A percentile compares a stretch with the other conserved stretches of the same genome.
Conservation (phyloP, 2,329 filamentous ascomycete genomes). For the Neodidymelliopsis sp. region DNA sequence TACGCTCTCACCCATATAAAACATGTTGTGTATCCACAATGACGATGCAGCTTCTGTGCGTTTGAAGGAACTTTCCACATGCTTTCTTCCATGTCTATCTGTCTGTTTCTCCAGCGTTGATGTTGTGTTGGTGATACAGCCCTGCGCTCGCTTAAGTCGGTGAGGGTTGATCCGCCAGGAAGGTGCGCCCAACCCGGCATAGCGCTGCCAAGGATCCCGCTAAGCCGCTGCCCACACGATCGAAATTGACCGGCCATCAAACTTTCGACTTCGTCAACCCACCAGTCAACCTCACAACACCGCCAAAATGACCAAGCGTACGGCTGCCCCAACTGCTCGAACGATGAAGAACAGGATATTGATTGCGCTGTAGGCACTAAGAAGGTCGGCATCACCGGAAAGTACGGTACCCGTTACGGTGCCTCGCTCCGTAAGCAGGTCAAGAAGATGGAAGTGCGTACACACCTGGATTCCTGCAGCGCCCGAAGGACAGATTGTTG, state of each 20-base stretch:
- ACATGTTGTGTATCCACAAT: no score
- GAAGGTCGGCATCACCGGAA: slow-evolving; percentile 94
- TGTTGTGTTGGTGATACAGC: slow-evolving; percentile 3
- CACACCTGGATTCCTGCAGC: slow-evolving; percentile 12
- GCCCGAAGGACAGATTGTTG: slow-evolving; percentile 26
- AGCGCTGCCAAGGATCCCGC: slow-evolving; percentile 14
- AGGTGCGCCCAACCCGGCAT: slow-evolving; percentile 11
- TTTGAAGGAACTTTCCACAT: not conserved
- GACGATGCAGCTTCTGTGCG: no score
- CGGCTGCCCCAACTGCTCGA: slow-evolving; percentile 23
- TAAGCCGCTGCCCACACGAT: slow-evolving; percentile 19
- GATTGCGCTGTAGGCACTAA: slow-evolving; percentile 40
- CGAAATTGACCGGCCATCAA: slow-evolving; percentile 22
- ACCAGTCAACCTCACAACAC: slow-evolving; percentile 33
- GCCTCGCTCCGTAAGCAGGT: slow-evolving; percentile 98
- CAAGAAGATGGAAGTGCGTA: slow-evolving; percentile 89
- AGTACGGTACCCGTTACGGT: slow-evolving; percentile 98
- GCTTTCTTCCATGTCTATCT: no score
- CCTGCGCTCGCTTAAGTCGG: slow-evolving; percentile 16
- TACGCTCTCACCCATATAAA: not conserved
- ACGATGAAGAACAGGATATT: slow-evolving; percentile 21
- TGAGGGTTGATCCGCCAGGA: slow-evolving; percentile 18
- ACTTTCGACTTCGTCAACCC: slow-evolving; percentile 23
- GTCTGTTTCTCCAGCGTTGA: not conserved
- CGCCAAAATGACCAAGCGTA: slow-evolving; percentile 64